Conservation (phyloP, 768 basidiomycete species). For the Agaricus subrufescens region DNA sequence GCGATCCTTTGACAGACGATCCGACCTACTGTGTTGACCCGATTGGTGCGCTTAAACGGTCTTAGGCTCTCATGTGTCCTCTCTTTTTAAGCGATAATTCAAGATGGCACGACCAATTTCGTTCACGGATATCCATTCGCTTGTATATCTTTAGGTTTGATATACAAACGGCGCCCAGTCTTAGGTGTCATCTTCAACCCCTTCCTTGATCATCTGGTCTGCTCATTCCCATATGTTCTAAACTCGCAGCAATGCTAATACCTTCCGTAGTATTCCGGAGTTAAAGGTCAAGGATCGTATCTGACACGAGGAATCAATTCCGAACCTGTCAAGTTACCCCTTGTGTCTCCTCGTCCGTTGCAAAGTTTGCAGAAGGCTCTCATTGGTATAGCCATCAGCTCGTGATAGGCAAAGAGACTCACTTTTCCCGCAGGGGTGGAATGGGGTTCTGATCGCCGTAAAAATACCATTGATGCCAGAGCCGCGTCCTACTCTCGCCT, state of each 20-base stretch:
- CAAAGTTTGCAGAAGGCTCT: conserved; percentile 67
- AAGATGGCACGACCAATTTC: conserved; percentile 89
- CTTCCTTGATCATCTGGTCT: conserved; percentile 77
- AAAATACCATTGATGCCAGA: conserved; percentile 51
- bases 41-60: conserved; percentile 53
- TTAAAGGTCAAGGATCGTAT: conserved; percentile 77
- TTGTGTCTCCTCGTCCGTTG: conserved; percentile 58
- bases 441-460: conserved; percentile 80
- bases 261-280: conserved; percentile 60
- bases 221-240: not conserved
- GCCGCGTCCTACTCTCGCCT: conserved; percentile 66
- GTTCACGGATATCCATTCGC: conserved; percentile 83
- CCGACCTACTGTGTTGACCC: conserved; percentile 98
- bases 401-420: not conserved
- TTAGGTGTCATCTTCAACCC: conserved; percentile 94
- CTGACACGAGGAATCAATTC: conserved; percentile 45
- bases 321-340: conserved; percentile 56
- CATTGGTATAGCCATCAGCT: conserved; percentile 42
- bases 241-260: not conserved
- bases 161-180: conserved; percentile 75
- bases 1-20: conserved; percentile 69
- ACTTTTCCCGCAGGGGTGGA: conserved; percentile 52
- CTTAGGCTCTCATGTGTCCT: not conserved
- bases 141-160: conserved; percentile 88
- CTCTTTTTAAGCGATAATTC: not conserved